phyloP scores from a whole-genome alignment of 768 basidiomycete species.

The Hebeloma cylindrosporum region DNA sequence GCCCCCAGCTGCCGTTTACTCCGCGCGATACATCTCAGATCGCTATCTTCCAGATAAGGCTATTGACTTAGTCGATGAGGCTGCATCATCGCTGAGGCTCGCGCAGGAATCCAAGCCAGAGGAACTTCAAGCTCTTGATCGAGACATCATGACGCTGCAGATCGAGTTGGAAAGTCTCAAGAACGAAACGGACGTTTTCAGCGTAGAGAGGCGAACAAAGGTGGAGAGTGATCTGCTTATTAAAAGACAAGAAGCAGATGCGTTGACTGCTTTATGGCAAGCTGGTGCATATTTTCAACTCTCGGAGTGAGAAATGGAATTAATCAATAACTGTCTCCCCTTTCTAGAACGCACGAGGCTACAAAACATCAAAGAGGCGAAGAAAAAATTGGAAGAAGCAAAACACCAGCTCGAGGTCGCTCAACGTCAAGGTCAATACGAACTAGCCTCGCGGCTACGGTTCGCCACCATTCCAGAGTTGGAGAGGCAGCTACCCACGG shows the following conservation, averaged over 20 bases:
- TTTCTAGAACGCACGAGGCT: constrained; percentile 62
- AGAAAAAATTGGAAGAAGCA: constrained; percentile 75
- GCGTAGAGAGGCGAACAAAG: constrained; percentile 65
- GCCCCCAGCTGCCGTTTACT: constrained; percentile 72
- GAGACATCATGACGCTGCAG: constrained; percentile 82
- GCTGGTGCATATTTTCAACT: constrained; percentile 45
- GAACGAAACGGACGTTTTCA: constrained; percentile 85
- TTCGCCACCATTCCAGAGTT: constrained; percentile 85
- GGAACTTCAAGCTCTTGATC: constrained; percentile 76
- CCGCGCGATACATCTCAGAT: constrained; percentile 83
- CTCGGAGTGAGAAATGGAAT: neutral
- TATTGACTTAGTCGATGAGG: constrained; percentile 92
- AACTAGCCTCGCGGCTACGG: constrained; percentile 78
- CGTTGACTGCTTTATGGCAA: constrained; percentile 70
- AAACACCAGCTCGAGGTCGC: constrained; percentile 87
- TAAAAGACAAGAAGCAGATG: constrained; percentile 63
- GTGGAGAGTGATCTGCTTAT: constrained; percentile 62
- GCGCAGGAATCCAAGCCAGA: constrained; percentile 90
- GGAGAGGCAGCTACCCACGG: constrained; percentile 65
- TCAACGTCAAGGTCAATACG: constrained; percentile 86
- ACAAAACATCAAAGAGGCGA: constrained; percentile 68
- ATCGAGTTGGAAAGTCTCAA: constrained; percentile 90
- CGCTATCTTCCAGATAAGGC: constrained; percentile 90
- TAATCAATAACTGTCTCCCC: too few relatives aligned
- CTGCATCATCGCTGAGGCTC: constrained; percentile 80